phyloP scores from a whole-genome alignment of 2,329 filamentous ascomycete genomes.

The Pyrenochaeta sp. region DNA sequence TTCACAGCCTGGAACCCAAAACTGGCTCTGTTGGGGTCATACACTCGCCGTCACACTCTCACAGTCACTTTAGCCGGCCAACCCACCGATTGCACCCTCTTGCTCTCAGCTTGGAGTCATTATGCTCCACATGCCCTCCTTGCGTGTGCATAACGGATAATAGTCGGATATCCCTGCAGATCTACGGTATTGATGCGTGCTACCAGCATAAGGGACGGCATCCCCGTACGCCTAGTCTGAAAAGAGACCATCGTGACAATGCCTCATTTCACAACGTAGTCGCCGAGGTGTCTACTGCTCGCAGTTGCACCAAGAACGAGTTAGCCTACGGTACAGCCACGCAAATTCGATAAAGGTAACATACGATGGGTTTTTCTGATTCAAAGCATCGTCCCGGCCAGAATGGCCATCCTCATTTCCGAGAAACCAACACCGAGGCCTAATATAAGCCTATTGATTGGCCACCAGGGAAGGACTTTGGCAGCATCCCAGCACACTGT shows the following conservation, averaged over 20 bases:
- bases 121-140: too few species aligned
- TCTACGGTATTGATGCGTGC: neutral
- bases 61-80: slow-evolving; percentile 4
- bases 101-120: neutral
- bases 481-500: neutral
- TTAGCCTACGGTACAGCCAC: neutral
- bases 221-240: neutral
- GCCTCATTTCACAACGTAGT: neutral
- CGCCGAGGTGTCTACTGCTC: neutral
- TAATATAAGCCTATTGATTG: neutral
- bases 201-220: neutral
- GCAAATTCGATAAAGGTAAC: neutral
- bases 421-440: neutral
- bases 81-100: neutral
- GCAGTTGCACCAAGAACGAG: neutral
- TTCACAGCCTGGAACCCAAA: slow-evolving; percentile 4
- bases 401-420: neutral
- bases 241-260: neutral
- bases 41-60: too few species aligned
- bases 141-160: neutral
- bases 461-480: neutral
- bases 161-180: neutral
- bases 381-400: neutral
- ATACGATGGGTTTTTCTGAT: neutral
- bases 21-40: slow-evolving; percentile 5